phyloP scores from a whole-genome alignment of 2,329 filamentous ascomycete genomes.

The Tolypocladium tropicale region DNA sequence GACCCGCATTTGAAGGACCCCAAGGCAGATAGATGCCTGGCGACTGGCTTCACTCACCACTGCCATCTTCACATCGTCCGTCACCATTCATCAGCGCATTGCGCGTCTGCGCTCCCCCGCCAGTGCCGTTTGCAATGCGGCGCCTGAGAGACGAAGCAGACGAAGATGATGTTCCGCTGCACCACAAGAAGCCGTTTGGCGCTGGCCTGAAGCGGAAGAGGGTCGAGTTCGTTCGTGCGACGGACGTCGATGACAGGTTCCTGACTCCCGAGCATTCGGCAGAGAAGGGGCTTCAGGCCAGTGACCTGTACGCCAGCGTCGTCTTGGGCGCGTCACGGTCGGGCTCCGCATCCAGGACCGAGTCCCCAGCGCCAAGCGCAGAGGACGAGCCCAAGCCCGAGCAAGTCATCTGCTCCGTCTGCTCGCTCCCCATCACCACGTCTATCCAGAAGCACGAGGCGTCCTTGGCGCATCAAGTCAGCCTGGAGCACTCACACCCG shows the following conservation, averaged over 20 bases:
- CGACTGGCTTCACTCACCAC: slow-evolving; percentile 9
- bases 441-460: slow-evolving; percentile 38
- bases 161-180: slow-evolving; percentile 35
- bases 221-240: slow-evolving; percentile 48
- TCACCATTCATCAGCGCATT: background rate
- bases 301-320: slow-evolving; percentile 56
- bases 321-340: slow-evolving; percentile 40
- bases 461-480: slow-evolving; percentile 62
- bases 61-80: background rate
- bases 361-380: background rate
- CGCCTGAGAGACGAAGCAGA: slow-evolving; percentile 10
- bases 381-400: slow-evolving; percentile 1
- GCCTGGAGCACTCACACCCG: slow-evolving; percentile 57
- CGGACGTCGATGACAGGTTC: slow-evolving; percentile 23
- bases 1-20: too few species aligned
- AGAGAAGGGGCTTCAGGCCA: slow-evolving; percentile 22
- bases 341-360: slow-evolving; percentile 6
- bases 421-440: slow-evolving; percentile 22
- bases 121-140: background rate
- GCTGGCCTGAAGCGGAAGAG: slow-evolving; percentile 42
- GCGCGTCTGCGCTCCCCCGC: background rate
- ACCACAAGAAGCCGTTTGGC: slow-evolving; percentile 44
- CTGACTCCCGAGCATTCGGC: slow-evolving; percentile 12
- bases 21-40: background rate
- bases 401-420: slow-evolving; percentile 21